Evolutionary conservation across 2,329 filamentous ascomycete species (phyloP).

Genomic region (Colletotrichum cuscutae): DNA sequence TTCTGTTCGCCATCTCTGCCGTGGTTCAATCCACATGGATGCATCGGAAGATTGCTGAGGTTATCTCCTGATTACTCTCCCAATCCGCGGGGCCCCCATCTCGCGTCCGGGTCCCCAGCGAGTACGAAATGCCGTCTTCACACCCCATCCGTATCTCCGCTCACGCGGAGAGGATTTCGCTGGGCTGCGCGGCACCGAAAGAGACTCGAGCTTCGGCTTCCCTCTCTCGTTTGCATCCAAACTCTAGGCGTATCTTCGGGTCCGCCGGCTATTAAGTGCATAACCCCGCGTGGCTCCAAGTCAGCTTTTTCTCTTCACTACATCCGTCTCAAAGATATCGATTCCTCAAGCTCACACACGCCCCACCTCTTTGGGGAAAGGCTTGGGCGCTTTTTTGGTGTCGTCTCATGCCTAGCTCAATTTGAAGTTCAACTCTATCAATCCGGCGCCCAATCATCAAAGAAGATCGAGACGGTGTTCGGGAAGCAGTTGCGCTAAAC

Average conservation of each 20-base stretch:
- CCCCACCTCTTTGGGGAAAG: background rate
- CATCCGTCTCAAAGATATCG: background rate
- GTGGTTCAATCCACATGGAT: background rate
- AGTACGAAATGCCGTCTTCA: constrained; percentile 1
- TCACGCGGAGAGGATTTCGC: background rate
- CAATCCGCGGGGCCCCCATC: background rate
- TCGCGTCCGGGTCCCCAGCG: constrained; percentile 3
- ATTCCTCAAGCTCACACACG: background rate
- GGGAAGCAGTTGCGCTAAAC: background rate
- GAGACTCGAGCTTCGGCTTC: background rate
- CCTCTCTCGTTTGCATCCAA: background rate
- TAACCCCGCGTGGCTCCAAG: constrained; percentile 18
- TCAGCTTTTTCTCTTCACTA: background rate
- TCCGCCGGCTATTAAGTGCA: background rate
- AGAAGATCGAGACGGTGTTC: constrained; percentile 14
- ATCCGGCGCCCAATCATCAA: constrained; percentile 23
- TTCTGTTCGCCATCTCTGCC: background rate
- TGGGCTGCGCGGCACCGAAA: background rate
- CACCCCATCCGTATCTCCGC: background rate
- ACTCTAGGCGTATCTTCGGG: background rate
- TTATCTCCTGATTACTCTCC: constrained; percentile 2
- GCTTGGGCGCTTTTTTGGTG: constrained; percentile 10
- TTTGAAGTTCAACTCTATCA: background rate
- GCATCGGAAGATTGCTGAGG: background rate
- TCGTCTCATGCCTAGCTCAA: constrained; percentile 20